phyloP scores from a whole-genome alignment of 345 rosid species.

The Salix arbutifolia region DNA sequence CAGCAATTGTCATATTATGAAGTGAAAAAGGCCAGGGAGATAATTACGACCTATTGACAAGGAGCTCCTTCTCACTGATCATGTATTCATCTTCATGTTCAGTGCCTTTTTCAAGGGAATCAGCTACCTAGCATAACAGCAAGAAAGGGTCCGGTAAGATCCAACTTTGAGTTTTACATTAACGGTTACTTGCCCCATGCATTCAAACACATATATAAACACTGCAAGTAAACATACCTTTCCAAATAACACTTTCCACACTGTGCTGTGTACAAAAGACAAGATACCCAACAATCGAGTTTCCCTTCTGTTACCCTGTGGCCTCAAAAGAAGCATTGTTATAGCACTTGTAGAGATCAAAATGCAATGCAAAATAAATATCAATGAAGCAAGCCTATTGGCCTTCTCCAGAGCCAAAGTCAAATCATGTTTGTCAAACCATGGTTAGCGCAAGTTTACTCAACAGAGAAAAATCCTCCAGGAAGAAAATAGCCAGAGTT shows the following conservation, averaged over 20 bases:
- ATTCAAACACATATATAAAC: neutral
- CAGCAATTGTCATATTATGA: neutral
- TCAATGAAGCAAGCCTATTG: neutral
- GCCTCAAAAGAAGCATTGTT: conserved; percentile 7
- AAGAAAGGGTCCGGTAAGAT: neutral
- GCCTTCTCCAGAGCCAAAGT: neutral
- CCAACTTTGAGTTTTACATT: neutral
- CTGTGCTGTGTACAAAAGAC: conserved; percentile 91
- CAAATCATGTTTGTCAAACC: neutral
- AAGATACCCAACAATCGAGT: conserved; percentile 84
- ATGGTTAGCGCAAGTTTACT: neutral
- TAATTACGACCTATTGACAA: conserved; percentile 70
- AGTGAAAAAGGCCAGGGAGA: neutral
- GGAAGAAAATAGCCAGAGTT: neutral
- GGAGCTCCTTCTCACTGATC: conserved; percentile 98
- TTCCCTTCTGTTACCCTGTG: conserved; percentile 95
- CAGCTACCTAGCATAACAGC: conserved; percentile 60
- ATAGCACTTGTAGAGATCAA: neutral
- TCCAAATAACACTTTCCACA: conserved; percentile 97
- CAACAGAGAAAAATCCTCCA: neutral
- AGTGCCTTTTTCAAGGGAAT: conserved; percentile 98
- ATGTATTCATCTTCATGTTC: conserved; percentile 99
- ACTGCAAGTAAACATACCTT: conserved; percentile 41
- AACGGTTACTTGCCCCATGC: neutral
- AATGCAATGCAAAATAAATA: neutral